Evolutionary conservation across 202 grass and related monocot genomes (phyloP).

Genomic region (Carex sylvatica): DNA sequence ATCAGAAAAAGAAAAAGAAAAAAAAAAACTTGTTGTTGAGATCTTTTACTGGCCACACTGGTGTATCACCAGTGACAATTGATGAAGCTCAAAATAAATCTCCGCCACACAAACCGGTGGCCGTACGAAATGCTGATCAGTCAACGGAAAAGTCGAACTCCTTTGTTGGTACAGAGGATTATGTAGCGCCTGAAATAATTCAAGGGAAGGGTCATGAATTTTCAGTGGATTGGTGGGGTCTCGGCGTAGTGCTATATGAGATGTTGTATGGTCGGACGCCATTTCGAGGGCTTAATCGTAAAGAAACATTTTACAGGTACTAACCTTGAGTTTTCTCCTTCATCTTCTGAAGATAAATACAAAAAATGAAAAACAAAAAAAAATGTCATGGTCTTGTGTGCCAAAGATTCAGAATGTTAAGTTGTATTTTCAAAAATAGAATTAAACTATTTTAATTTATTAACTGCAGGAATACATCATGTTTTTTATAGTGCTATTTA

Average conservation of each 20-base stretch:
- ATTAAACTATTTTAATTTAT: background rate
- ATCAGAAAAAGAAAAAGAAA: constrained; percentile 13
- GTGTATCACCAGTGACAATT: constrained; percentile 23
- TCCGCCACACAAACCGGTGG: constrained; percentile 2
- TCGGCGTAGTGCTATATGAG: constrained; percentile 87
- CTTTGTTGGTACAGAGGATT: constrained; percentile 96
- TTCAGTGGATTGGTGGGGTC: constrained; percentile 92
- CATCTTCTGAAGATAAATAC: background rate
- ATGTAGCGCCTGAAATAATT: constrained; percentile 99
- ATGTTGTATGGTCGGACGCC: constrained; percentile 96
- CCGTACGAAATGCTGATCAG: background rate
- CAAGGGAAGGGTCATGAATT: constrained; percentile 81
- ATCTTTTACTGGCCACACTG: constrained; percentile 52
- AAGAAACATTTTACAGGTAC: constrained; percentile 85
- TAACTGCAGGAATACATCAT: background rate
- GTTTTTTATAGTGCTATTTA: background rate
- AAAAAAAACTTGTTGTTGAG: constrained; percentile 5
- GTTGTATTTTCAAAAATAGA: background rate
- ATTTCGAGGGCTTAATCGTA: constrained; percentile 86
- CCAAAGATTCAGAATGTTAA: background rate
- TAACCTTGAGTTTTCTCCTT: background rate
- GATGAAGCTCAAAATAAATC: constrained; percentile 20
- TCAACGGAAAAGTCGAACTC: constrained; percentile 70
- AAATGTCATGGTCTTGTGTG: background rate
- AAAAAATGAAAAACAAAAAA: too few species aligned